phyloP scores from a whole-genome alignment of 306 rosid genomes.

The Lathyrus oleraceus region DNA sequence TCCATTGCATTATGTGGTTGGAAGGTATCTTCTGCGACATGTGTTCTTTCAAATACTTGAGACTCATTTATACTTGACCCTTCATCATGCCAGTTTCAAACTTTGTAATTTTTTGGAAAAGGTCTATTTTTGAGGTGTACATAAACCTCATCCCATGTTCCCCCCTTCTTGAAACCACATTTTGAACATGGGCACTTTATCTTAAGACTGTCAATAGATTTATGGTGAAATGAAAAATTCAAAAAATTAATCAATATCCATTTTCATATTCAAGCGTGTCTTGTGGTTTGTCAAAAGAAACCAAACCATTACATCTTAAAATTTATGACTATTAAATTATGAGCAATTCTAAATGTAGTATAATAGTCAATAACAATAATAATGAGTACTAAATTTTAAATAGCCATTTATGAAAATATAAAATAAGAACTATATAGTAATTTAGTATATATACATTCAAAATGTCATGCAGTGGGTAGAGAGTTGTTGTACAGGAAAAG shows the following conservation, averaged over 20 bases:
- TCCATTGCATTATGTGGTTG: not conserved
- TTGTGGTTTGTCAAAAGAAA: too few species aligned
- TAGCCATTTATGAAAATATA: too few species aligned
- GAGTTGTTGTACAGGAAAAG: conserved; percentile 80
- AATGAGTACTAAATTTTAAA: too few species aligned
- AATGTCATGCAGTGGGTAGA: conserved; percentile 74
- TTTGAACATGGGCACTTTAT: not conserved
- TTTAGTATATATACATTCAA: conserved; percentile 27
- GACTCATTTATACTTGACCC: not conserved
- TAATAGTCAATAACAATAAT: too few species aligned
- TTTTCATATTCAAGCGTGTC: too few species aligned
- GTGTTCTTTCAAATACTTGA: not conserved
- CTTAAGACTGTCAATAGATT: not conserved
- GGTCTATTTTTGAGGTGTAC: not conserved
- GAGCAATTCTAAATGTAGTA: too few species aligned
- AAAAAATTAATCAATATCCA: too few species aligned
- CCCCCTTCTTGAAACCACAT: not conserved
- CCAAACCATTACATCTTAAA: too few species aligned
- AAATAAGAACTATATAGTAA: too few species aligned
- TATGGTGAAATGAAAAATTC: not conserved
- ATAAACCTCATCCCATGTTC: not conserved
- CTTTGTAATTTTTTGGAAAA: not conserved
- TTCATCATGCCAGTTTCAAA: too few species aligned
- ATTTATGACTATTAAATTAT: too few species aligned
- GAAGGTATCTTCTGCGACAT: not conserved